Conservation (phyloP, 345 rosid genomes). For the Fremontodendron californicum region DNA sequence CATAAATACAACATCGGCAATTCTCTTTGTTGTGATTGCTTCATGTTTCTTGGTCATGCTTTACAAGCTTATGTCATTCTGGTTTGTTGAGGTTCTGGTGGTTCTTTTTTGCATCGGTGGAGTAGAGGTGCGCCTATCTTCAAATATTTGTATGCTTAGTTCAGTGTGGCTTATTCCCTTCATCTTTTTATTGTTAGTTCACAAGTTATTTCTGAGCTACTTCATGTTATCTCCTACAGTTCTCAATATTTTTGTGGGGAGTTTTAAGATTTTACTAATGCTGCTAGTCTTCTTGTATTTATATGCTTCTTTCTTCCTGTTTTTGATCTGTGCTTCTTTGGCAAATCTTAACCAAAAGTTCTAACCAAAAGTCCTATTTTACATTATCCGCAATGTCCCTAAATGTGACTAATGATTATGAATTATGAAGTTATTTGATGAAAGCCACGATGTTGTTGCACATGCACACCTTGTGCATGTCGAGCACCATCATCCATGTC, state of each 20-base stretch:
- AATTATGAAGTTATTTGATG: neutral
- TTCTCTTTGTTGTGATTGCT: constrained; percentile 87
- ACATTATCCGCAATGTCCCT: neutral
- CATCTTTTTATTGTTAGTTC: neutral
- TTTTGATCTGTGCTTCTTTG: neutral
- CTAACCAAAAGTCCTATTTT: neutral
- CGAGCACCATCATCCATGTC: neutral
- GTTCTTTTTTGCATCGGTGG: constrained; percentile 96
- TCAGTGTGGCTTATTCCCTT: neutral
- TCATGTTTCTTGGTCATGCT: constrained; percentile 97
- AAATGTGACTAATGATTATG: neutral
- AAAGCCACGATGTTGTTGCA: neutral
- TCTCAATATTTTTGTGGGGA: neutral
- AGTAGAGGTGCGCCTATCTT: constrained; percentile 58
- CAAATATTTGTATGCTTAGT: neutral
- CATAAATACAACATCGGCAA: constrained; percentile 68
- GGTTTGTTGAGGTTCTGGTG: constrained; percentile 91
- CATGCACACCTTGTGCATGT: neutral
- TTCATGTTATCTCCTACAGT: neutral
- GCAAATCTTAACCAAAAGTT: neutral
- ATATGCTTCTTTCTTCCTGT: neutral
- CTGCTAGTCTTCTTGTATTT: neutral
- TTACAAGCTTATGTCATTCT: constrained; percentile 89
- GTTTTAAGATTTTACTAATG: neutral
- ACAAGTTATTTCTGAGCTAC: neutral